phyloP scores from a whole-genome alignment of 2,329 filamentous ascomycete species.

The Lojkania enalia region DNA sequence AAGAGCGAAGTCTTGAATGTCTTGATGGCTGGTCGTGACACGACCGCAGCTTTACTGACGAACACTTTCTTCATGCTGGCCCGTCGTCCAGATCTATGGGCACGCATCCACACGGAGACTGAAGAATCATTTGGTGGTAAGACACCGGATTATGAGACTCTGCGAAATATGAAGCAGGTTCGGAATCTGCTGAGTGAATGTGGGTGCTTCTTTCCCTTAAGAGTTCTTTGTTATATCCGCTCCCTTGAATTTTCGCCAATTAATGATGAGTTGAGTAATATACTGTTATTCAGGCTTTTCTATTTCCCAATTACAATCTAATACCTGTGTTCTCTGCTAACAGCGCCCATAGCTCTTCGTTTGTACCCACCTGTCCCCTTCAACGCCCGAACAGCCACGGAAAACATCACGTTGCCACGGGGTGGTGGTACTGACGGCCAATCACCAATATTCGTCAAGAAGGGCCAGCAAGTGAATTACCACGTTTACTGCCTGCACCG shows the following conservation, averaged over 20 bases:
- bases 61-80: neutral
- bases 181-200: too few species aligned
- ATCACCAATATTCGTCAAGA: constrained; percentile 37
- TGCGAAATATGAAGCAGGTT: too few species aligned
- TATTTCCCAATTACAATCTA: too few species aligned
- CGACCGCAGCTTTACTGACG: neutral
- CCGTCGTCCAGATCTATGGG: neutral
- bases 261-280: too few species aligned
- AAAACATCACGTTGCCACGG: constrained; percentile 37
- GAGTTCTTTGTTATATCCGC: too few species aligned
- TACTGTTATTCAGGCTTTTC: too few species aligned
- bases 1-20: neutral
- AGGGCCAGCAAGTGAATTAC: constrained; percentile 34
- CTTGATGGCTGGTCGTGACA: neutral
- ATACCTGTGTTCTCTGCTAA: too few species aligned
- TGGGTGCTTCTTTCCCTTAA: too few species aligned
- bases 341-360: constrained; percentile 37
- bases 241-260: too few species aligned
- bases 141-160: too few species aligned
- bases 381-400: constrained; percentile 33
- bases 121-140: too few species aligned
- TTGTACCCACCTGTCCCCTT: constrained; percentile 40
- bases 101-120: neutral
- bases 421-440: constrained; percentile 41
- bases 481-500: constrained; percentile 39